Base-by-base conservation (phyloP, 768 basidiomycete genomes). In the Sporobolomyces roseus region DNA sequence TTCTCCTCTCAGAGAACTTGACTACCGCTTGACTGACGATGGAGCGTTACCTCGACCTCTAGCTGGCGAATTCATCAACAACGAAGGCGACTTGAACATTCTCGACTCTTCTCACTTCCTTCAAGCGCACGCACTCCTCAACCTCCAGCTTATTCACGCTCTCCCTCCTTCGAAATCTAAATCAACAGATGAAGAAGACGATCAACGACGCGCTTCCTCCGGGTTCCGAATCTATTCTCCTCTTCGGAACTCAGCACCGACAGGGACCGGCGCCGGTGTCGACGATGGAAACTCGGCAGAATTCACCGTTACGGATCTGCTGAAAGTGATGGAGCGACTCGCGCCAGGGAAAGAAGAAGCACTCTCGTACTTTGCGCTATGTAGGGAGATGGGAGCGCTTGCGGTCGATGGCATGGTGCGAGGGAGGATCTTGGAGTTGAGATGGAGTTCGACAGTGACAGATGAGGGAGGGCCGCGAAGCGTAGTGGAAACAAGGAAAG, bases 391-490 rank as follows among this genome's bases (percentile, higher is more conserved):
- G n/a, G 90, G 90, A 4, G 88, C 88, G 52, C 82, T 85, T 13
- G 88, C 88, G 7, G 88, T 91, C 12, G 90, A 91, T 75, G 89
- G 88, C 32, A 88, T 91, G 88, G 84, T 92, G 53, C 85, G 86
- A 68, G 88, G 86, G 1, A 83, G 86, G 60, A 85, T 91, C 56
- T 78, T 74, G 25, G 81, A 82, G 48, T 55, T 79, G 35, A 75
- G 79, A 78, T 80, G 65, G 80, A 77, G 16, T 74, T 69, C 23
- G 75, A 77, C 62, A 81, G 80, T 49, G 81, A 83, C 55, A 81
- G 82, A 81, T 36, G 83, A 84, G 61, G 84, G 84, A 64, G 82
- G 66, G 33, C n/a, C 32, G 33, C 43, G 32, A 4, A 32, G 21
- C 19, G 14, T 12, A 1, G 30, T 83, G 61, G 79, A 83, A 32